Conservation (phyloP, 129 eudicot species). For the Pittosporum tobira region DNA sequence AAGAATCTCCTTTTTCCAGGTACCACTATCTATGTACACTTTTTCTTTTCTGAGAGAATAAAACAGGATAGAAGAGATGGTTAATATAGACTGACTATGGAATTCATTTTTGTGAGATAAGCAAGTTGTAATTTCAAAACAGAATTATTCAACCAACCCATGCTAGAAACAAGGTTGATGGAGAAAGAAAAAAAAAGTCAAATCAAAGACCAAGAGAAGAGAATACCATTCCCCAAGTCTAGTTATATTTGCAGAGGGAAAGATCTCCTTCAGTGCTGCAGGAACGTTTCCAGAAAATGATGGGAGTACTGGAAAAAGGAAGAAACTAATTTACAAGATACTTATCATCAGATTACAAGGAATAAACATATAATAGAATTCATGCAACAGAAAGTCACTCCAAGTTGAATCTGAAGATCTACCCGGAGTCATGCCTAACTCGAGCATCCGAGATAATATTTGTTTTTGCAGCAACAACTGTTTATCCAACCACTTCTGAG, state of each 20-base stretch:
- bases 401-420: conserved; percentile 11
- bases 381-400: neutral
- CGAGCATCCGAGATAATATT: conserved; percentile 75
- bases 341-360: neutral
- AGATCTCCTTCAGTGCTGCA: conserved; percentile 57
- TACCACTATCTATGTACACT: too few species aligned
- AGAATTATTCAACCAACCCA: neutral
- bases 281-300: conserved; percentile 98
- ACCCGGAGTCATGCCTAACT: conserved; percentile 99
- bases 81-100: too few species aligned
- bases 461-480: conserved; percentile 68
- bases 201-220: conserved; percentile 4
- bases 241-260: conserved; percentile 80
- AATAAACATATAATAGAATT: neutral
- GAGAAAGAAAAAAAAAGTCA: neutral
- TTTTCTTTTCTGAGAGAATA: neutral
- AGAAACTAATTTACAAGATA: conserved; percentile 5
- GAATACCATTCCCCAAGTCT: conserved; percentile 81
- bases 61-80: neutral
- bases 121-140: neutral
- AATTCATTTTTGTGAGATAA: neutral
- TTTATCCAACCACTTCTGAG: conserved; percentile 81
- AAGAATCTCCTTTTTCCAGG: too few species aligned
- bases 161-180: neutral
- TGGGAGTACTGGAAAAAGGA: conserved; percentile 57